These are phyloP conservation scores for Carex cristatella DNA, from an alignment of 176 grass and related monocot species.

Conservation along the genomic window DNA sequence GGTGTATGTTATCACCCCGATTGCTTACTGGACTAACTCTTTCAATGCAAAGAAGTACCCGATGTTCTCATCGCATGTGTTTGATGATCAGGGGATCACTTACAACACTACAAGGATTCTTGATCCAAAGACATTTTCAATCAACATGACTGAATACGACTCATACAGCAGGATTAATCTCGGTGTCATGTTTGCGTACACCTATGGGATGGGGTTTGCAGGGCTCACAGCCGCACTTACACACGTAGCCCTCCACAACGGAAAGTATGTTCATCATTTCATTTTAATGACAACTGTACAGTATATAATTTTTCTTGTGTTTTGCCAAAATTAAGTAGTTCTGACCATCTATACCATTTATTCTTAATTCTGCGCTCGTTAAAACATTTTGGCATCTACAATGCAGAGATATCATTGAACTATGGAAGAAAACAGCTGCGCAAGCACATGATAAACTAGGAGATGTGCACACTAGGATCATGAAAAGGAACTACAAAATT, in stretches of 20 bases:
- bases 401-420: constrained; percentile 24
- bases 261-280: constrained; percentile 12
- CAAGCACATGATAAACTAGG: constrained; percentile 27
- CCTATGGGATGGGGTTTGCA: constrained; percentile 33
- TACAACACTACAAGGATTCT: constrained; percentile 27
- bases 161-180: constrained; percentile 30
- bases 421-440: constrained; percentile 49
- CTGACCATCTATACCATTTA: not conserved
- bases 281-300: not conserved
- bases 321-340: not conserved
- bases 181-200: constrained; percentile 18
- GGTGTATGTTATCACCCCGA: constrained; percentile 25
- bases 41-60: constrained; percentile 30
- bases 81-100: not conserved
- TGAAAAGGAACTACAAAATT: constrained; percentile 64
- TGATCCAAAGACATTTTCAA: constrained; percentile 3
- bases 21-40: constrained; percentile 26
- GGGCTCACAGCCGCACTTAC: constrained; percentile 13
- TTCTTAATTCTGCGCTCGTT: not conserved
- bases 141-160: constrained; percentile 20
- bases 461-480: constrained; percentile 67
- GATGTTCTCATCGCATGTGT: constrained; percentile 3
- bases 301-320: not conserved
- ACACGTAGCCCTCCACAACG: constrained; percentile 27
- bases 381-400: not conserved